Evolutionary conservation across 2,329 filamentous ascomycete genomes (phyloP).

Genomic region (Ampelomyces quisqualis): DNA sequence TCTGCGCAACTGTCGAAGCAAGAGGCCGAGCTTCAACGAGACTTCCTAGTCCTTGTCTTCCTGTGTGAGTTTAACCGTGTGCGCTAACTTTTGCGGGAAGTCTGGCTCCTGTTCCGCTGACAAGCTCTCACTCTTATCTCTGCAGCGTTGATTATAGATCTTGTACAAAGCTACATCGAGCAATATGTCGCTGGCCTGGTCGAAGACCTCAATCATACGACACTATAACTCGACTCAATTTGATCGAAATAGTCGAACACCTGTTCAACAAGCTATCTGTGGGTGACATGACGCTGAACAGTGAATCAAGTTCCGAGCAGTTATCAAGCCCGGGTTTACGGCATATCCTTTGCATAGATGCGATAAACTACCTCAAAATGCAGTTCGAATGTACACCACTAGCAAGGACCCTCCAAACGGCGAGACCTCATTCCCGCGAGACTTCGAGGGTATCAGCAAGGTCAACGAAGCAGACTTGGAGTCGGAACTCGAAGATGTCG

Average conservation of each 20-base stretch:
- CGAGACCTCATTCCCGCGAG: too few relatives aligned
- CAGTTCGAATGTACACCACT: too few relatives aligned
- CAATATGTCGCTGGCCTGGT: slow-evolving; percentile 10
- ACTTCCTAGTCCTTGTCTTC: slow-evolving; percentile 20
- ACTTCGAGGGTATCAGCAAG: slow-evolving; percentile 9
- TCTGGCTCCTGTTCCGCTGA: slow-evolving; percentile 13
- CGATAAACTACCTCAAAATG: slow-evolving; percentile 3
- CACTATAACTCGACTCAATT: not conserved
- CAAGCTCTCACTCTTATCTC: slow-evolving; percentile 9
- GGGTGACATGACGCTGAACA: not conserved
- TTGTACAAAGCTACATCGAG: slow-evolving; percentile 15
- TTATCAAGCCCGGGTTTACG: not conserved
- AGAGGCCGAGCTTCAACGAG: slow-evolving; percentile 12
- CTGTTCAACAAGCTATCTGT: slow-evolving; percentile 2
- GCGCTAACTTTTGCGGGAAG: slow-evolving; percentile 9
- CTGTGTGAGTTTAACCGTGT: slow-evolving; percentile 16
- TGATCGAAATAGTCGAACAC: slow-evolving; percentile 5
- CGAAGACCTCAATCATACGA: slow-evolving; percentile 7
- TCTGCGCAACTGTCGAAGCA: slow-evolving; percentile 6
- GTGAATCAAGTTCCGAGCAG: not conserved
- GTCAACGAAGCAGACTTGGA: not conserved
- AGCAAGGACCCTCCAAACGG: too few relatives aligned
- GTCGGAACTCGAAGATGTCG: not conserved
- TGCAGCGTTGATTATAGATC: slow-evolving; percentile 17
- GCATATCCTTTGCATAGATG: slow-evolving; percentile 13